Evolutionary conservation across 1,139 yeast genomes (phyloP).

Genomic region (Yamadazyma membranifaciens): DNA sequence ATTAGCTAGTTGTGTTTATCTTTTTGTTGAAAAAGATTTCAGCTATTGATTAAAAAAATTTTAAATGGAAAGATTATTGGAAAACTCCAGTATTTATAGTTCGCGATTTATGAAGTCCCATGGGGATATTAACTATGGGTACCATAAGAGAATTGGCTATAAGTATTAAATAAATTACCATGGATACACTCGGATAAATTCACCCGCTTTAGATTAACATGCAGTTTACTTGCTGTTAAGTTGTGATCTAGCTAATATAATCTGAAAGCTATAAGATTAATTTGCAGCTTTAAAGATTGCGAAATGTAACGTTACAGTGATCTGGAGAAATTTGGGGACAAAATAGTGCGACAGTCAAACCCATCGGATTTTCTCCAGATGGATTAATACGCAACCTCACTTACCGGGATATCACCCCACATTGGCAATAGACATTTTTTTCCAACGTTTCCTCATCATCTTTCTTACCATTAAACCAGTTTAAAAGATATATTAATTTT

Average conservation of each 20-base stretch:
- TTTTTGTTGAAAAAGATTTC: no score
- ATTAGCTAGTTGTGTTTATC: neutral
- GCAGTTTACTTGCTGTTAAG: no score
- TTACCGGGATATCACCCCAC: slow-evolving; percentile 2
- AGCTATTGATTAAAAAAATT: no score
- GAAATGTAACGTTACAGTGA: slow-evolving; percentile 3
- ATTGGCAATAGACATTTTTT: neutral
- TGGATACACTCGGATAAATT: no score
- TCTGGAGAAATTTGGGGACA: neutral
- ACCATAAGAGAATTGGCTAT: neutral
- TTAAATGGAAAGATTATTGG: slow-evolving; percentile 8
- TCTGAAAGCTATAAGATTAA: no score
- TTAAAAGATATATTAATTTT: no score
- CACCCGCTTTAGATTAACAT: no score
- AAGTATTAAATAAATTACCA: no score
- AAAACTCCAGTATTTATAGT: slow-evolving; percentile 2
- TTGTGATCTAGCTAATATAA: no score
- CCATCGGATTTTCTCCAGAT: slow-evolving; percentile 1
- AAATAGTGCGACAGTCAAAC: neutral
- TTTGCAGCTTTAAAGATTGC: no score
- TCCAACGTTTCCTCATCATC: no score
- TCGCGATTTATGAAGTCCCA: slow-evolving; percentile 1
- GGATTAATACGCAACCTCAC: neutral
- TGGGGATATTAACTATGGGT: neutral
- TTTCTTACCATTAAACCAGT: no score